A percentile compares a stretch with the other conserved stretches of the same genome.
Evolutionary conservation across 371 early-diverging fungal species (phyloP).

Genomic region (Neoconidiobolus thromboides): DNA sequence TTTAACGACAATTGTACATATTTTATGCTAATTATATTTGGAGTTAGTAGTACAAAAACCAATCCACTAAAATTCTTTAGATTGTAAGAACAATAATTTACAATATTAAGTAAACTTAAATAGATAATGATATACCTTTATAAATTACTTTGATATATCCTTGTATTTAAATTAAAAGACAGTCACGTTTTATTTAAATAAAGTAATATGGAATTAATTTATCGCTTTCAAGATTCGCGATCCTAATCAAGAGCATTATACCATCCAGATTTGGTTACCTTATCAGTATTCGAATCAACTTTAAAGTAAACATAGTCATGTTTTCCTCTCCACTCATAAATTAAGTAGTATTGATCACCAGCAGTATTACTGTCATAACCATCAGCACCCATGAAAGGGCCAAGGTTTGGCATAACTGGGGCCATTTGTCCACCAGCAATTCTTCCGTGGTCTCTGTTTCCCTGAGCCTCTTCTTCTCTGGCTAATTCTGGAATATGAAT

Average conservation of each 20-base stretch:
- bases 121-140: too few relatives aligned
- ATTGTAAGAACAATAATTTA: too few relatives aligned
- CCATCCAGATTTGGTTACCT: slow-evolving; percentile 24
- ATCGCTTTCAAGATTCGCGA: too few relatives aligned
- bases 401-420: neutral
- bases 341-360: slow-evolving; percentile 13
- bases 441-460: neutral
- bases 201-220: too few relatives aligned
- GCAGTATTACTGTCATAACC: neutral
- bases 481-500: neutral
- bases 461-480: neutral
- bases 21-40: too few relatives aligned
- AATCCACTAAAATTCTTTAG: too few relatives aligned
- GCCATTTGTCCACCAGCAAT: neutral
- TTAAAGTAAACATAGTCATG: slow-evolving; percentile 42
- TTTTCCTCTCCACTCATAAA: slow-evolving; percentile 40
- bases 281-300: slow-evolving; percentile 22
- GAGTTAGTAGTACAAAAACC: too few relatives aligned
- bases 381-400: neutral
- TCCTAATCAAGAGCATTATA: slow-evolving; percentile 18
- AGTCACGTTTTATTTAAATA: too few relatives aligned
- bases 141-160: too few relatives aligned
- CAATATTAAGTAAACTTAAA: too few relatives aligned
- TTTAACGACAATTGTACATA: too few relatives aligned
- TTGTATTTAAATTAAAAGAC: too few relatives aligned